Evolutionary conservation across 257 asterid species (phyloP), one percentile per base, ranked within the genome.

Genomic region (Forsythia viridissima): DNA sequence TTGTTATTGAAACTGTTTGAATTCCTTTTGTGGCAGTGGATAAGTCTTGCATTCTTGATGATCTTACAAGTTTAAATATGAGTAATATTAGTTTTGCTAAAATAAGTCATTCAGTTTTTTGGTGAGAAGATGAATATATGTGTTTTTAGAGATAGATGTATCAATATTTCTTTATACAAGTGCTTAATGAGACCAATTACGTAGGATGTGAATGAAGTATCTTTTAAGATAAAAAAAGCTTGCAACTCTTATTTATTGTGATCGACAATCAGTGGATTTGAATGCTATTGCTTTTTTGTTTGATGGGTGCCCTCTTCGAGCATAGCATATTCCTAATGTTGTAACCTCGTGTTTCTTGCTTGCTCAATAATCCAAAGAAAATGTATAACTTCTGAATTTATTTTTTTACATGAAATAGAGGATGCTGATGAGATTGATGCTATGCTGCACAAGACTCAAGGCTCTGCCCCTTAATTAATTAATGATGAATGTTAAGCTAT

Each of bases 131-230:
- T 70, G 55, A 51, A n/a, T 44, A 44, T 46, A 15, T 43, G 48
- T 43, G 2, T 9, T 43, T 44, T 44, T 11, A 10, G 51, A 12
- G 11, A 4, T 44, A 10, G 51, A 44, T 15, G 11, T 44, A 15
- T 44, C 0, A 1, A 44, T 44, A 44, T 46, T 46, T 12, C 55
- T 46, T 46, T 13, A 46, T 12, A 39, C 18, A 39, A 16, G 6
- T 20, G 74, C 69, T 48, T 39, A 21, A 24, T 24, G 24, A 24
- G 24, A 24, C 24, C 24, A 24, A 24, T 21, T 72, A 44, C 75
- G 79, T 78, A 89, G 92, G 91, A 89, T 76, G 88, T 88, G 1
- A 82, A 85, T 39, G 91, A 85, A 48, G 89, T 85, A 20, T 85
- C 87, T 57, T 89, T 89, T 66, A 87, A 89, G 85, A 85, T 20